phyloP scores from a whole-genome alignment of 1,139 yeast species.

The Yamadazyma kanchanaburiensis region DNA sequence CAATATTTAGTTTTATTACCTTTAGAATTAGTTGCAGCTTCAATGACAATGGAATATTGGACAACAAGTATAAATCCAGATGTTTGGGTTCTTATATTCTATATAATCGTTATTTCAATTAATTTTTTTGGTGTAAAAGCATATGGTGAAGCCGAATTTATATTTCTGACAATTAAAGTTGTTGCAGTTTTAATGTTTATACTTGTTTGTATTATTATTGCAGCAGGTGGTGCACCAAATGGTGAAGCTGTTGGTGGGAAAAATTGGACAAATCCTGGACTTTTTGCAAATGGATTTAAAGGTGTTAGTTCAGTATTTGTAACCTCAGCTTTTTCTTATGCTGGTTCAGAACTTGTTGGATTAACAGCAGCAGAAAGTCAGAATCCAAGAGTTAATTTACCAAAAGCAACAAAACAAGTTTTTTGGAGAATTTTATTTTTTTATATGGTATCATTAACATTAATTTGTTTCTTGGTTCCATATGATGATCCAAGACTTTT shows the following conservation, averaged over 20 bases:
- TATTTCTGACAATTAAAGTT: conserved; percentile 36
- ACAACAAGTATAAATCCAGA: conserved; percentile 33
- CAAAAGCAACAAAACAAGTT: conserved; percentile 43
- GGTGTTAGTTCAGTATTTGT: conserved; percentile 40
- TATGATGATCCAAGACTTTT: conserved; percentile 28
- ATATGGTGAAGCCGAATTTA: conserved; percentile 44
- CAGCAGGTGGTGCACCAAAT: conserved; percentile 40
- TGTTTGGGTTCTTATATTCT: conserved; percentile 37
- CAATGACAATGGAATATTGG: conserved; percentile 42
- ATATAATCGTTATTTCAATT: conserved; percentile 31
- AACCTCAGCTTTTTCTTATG: conserved; percentile 41
- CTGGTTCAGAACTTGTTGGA: conserved; percentile 42
- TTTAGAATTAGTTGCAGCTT: conserved; percentile 38
- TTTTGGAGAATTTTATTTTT: conserved; percentile 44
- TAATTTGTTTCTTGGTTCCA: conserved; percentile 38
- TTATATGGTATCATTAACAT: conserved; percentile 35
- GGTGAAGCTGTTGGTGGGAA: conserved; percentile 36
- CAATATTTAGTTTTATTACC: conserved; percentile 34
- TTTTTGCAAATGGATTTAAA: conserved; percentile 42
- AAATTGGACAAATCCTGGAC: conserved; percentile 40
- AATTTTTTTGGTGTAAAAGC: conserved; percentile 41
- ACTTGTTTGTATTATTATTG: conserved; percentile 38
- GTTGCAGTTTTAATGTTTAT: conserved; percentile 39
- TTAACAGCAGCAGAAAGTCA: conserved; percentile 41
- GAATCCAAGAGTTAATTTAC: conserved; percentile 36